Percentiles rank a stretch among this genome's conserved stretches.
phyloP scores from a whole-genome alignment of 129 eudicot species.

The Helianthus tuberosus region DNA sequence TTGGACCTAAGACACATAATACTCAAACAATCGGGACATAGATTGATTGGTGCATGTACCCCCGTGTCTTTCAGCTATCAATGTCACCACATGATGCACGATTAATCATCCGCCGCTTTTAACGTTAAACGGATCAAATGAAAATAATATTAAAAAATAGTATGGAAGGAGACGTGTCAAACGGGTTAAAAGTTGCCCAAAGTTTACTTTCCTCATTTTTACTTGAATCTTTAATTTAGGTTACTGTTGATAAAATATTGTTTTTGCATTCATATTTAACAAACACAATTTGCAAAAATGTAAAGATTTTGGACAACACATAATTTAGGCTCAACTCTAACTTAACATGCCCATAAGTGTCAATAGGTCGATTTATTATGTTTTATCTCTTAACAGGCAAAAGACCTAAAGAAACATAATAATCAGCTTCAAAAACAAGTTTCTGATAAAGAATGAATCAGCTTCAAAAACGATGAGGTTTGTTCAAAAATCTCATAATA shows the following conservation, averaged over 20 bases:
- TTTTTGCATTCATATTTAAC: conserved; percentile 2
- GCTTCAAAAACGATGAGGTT: no score
- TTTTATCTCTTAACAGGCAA: conserved; percentile 13
- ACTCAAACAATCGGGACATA: no score
- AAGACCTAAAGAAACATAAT: conserved; percentile 6
- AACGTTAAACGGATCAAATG: background rate
- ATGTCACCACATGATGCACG: no score
- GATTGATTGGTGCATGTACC: no score
- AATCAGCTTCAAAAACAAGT: no score
- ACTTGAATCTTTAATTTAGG: background rate
- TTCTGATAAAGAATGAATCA: background rate
- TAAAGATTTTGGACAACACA: background rate
- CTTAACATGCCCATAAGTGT: background rate
- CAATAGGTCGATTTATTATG: background rate
- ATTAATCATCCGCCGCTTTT: no score
- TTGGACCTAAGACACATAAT: no score
- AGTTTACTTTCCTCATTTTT: background rate
- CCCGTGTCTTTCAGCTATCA: no score
- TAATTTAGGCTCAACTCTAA: background rate
- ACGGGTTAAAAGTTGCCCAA: background rate
- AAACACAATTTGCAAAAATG: background rate
- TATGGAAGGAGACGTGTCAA: background rate
- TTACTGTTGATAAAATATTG: background rate
- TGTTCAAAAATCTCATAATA: no score
- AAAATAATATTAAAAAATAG: background rate